Percentiles rank a stretch among this genome's conserved stretches.
These are phyloP conservation scores for Salix caprea DNA, from an alignment of 345 rosid genomes.

Conservation along the genomic window DNA sequence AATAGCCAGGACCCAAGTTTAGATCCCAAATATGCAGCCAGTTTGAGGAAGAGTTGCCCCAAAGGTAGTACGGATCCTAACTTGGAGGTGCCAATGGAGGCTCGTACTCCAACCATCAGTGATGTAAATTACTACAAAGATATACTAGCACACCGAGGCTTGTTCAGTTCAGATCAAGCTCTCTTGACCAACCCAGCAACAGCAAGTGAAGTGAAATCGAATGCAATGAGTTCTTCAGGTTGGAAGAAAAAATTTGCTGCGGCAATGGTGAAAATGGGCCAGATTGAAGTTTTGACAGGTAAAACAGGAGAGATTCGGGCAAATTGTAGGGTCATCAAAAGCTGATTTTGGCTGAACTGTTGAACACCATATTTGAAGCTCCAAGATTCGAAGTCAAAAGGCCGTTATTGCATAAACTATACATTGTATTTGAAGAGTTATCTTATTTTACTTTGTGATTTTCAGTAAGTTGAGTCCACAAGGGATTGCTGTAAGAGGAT, in stretches of 20 bases:
- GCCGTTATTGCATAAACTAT: neutral
- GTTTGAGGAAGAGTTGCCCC: constrained; percentile 24
- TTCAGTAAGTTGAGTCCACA: too few relatives aligned
- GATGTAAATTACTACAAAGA: constrained; percentile 16
- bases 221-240: constrained; percentile 2
- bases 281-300: constrained; percentile 13
- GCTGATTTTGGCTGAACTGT: neutral
- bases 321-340: constrained; percentile 17
- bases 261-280: constrained; percentile 31
- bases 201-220: constrained; percentile 11
- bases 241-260: constrained; percentile 23
- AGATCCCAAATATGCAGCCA: constrained; percentile 12
- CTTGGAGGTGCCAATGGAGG: constrained; percentile 24
- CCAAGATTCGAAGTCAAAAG: neutral
- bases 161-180: constrained; percentile 26
- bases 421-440: neutral
- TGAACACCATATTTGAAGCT: neutral
- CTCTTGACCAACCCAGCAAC: constrained; percentile 17
- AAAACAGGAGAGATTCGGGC: constrained; percentile 18
- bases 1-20: constrained; percentile 17
- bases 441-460: neutral
- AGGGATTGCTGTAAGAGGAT: too few relatives aligned
- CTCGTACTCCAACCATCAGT: constrained; percentile 3
- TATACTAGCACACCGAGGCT: constrained; percentile 16
- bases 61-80: neutral